These are phyloP conservation scores for Annulohypoxylon truncatum DNA, from an alignment of 2,329 filamentous ascomycete species.

Conservation along the genomic window DNA sequence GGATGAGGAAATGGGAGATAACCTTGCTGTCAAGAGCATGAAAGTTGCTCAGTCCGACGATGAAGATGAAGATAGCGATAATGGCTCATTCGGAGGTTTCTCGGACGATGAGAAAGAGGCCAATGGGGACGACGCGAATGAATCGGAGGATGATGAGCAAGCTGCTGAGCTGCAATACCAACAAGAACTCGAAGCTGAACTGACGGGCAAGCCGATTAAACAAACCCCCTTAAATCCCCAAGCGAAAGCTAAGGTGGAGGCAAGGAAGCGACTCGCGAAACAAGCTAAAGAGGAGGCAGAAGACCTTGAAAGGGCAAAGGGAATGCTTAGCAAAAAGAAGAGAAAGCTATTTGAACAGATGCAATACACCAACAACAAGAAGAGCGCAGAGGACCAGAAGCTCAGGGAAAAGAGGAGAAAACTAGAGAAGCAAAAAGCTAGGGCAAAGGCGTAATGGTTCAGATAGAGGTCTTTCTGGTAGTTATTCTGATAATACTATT, in stretches of 20 bases:
- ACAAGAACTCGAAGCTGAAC: conserved; percentile 91
- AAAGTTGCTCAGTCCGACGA: conserved; percentile 63
- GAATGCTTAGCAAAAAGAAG: conserved; percentile 99
- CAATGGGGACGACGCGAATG: conserved; percentile 51
- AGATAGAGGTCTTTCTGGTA: conserved; percentile 14
- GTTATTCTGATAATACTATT: conserved; percentile 40
- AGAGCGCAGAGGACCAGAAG: conserved; percentile 88
- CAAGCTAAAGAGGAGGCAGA: conserved; percentile 82
- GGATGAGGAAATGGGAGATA: conserved; percentile 57
- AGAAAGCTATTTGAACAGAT: conserved; percentile 98
- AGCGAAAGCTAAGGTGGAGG: conserved; percentile 75
- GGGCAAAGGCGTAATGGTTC: conserved; percentile 46
- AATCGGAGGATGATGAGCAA: conserved; percentile 67
- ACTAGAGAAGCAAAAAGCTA: conserved; percentile 72
- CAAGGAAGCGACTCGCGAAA: conserved; percentile 74
- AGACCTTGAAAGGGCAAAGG: conserved; percentile 91
- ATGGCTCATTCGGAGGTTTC: conserved; percentile 61
- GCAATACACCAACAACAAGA: conserved; percentile 93
- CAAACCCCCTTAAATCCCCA: conserved; percentile 63
- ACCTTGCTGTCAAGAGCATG: conserved; percentile 57
- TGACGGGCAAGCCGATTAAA: conserved; percentile 74
- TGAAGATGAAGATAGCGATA: conserved; percentile 57
- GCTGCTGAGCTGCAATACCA: conserved; percentile 78
- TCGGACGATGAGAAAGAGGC: conserved; percentile 60
- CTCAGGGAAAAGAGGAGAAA: conserved; percentile 90